Evolutionary conservation across 2,329 filamentous ascomycete genomes (phyloP).

Genomic region (Clonostachys solani): DNA sequence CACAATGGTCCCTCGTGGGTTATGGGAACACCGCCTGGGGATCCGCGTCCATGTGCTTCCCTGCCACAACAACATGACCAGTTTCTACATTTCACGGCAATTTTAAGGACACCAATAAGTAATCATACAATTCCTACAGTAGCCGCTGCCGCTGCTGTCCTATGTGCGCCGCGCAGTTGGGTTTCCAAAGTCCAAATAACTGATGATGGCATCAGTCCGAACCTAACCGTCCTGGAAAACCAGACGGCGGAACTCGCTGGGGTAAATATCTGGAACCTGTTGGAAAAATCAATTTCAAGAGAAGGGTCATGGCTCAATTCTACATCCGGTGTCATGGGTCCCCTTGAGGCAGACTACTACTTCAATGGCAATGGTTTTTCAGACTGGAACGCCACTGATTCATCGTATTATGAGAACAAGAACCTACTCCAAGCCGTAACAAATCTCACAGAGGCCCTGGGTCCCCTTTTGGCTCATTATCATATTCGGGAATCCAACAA

Average conservation of each 20-base stretch:
- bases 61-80: background rate
- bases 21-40: background rate
- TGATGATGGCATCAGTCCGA: background rate
- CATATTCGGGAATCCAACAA: background rate
- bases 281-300: background rate
- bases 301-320: background rate
- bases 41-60: background rate
- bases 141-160: background rate
- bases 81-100: background rate
- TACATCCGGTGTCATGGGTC: background rate
- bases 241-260: background rate
- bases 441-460: background rate
- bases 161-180: background rate
- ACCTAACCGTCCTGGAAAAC: background rate
- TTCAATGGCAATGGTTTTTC: background rate
- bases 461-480: background rate
- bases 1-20: background rate
- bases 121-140: background rate
- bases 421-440: background rate
- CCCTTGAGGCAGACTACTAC: background rate
- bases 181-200: background rate
- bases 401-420: background rate
- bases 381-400: background rate
- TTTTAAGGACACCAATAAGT: background rate
- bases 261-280: background rate